Conservation (phyloP, 176 grass and related monocot species). For the Ampelocalamus luodianensis region DNA sequence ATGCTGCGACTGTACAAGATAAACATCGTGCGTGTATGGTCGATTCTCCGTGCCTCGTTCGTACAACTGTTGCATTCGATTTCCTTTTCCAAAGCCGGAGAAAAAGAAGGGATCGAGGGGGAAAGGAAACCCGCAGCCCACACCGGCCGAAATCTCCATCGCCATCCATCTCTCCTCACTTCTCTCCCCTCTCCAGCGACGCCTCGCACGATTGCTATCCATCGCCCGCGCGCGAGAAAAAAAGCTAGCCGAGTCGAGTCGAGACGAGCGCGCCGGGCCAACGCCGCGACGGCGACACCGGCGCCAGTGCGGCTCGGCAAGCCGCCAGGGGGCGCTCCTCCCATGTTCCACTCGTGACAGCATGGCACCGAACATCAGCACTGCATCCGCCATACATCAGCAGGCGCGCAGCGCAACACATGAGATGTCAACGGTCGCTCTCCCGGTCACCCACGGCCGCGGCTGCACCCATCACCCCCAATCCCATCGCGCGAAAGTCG, state of each 20-base stretch:
- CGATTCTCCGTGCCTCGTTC: neutral
- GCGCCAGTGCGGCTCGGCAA: neutral
- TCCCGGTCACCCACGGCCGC: conserved; percentile 18
- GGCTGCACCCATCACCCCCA: neutral
- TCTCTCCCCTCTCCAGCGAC: neutral
- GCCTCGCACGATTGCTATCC: neutral
- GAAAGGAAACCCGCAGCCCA: conserved; percentile 46
- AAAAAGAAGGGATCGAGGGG: neutral
- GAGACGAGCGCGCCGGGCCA: neutral
- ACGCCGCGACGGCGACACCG: conserved; percentile 36
- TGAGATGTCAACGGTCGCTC: neutral
- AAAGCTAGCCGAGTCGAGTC: neutral
- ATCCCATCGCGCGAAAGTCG: neutral
- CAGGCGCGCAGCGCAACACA: neutral
- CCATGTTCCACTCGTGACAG: neutral
- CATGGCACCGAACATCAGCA: conserved; percentile 29
- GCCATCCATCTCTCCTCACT: neutral
- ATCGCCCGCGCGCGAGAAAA: neutral
- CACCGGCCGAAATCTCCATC: neutral
- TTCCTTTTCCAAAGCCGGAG: conserved; percentile 31
- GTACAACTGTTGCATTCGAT: neutral
- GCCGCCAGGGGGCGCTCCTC: neutral
- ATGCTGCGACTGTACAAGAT: neutral
- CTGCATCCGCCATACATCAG: conserved; percentile 27
- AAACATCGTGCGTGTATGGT: conserved; percentile 8